Evolutionary conservation across 805 yeast genomes (phyloP), one percentile per base, ranked within the genome.

Genomic region (Saturnispora zaruensis): DNA sequence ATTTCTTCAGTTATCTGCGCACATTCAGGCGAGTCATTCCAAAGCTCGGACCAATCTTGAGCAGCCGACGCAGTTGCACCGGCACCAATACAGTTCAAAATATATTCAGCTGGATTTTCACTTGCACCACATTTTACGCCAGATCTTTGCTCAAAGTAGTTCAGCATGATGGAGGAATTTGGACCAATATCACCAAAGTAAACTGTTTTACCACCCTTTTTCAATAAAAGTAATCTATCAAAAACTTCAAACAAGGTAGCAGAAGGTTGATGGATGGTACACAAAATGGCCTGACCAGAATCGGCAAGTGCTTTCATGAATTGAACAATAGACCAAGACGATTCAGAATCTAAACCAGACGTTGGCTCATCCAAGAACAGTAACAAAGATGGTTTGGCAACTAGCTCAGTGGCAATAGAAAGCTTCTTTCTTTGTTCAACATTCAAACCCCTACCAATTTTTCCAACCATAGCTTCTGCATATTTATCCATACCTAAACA

Each of bases 41-140:
- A 84, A 8, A 79, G 68, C 7, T 80, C 79, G 62, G 74, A 71
- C 81, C 85, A 84, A 64, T 84, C 84, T 51, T 73, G 74, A 41
- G 64, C 61, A 36, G 77, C 77, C 48, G 71, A 65, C 8, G 88
- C 84, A 48, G 87, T 82, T 7, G 90, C 88, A 64, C 88, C 90
- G 30, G 90, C 90, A 56, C 91, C 91, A 63, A 84, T 82, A 59
- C 81, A 80, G 53, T 81, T 79, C 59, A 83, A 69, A 66, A 82
- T 81, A 69, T 82, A 83, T 65, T 82, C 89, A 45, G 88, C 89
- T 46, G 89, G 89, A 54, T 83, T 83, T 51, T 80, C 87, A 45
- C 73, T 70, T 6, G 64, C 66, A 48, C 74, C 77, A 71, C 91
- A 84, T 48, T 76, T 71, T 51, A 78, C 77, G 48, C 91, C 90